These are phyloP conservation scores for Bolboschoenus planiculmis DNA, from an alignment of 176 grass and related monocot species.

Conservation along the genomic window DNA sequence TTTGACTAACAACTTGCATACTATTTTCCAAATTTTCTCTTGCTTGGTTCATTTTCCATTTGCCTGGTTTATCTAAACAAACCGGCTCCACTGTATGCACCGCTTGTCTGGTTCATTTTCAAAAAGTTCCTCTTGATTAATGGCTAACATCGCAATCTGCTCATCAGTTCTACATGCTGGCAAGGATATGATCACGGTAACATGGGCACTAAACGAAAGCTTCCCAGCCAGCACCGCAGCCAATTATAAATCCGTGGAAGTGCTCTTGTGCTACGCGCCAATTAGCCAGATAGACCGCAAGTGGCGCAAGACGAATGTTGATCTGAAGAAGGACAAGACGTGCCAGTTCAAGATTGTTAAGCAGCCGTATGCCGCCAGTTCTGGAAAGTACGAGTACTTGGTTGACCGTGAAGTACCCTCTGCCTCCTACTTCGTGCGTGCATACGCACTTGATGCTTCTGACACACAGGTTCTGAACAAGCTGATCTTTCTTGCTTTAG, in stretches of 20 bases:
- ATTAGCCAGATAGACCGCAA: constrained; percentile 51
- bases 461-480: constrained; percentile 20
- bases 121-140: not conserved
- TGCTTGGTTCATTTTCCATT: not conserved
- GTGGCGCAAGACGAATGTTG: constrained; percentile 49
- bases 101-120: not conserved
- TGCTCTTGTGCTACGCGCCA: constrained; percentile 65
- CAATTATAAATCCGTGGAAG: constrained; percentile 45
- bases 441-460: constrained; percentile 45
- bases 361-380: constrained; percentile 18
- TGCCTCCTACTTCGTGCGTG: constrained; percentile 58
- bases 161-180: constrained; percentile 51
- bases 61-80: not conserved
- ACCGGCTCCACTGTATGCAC: not conserved
- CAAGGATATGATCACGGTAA: constrained; percentile 49
- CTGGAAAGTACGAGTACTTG: constrained; percentile 24
- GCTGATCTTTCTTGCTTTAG: not conserved
- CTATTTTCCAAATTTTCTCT: not conserved
- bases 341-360: constrained; percentile 49
- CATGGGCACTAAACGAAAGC: constrained; percentile 39
- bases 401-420: constrained; percentile 45
- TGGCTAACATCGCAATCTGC: not conserved
- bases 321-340: constrained; percentile 73
- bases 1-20: not conserved
- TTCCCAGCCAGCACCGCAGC: not conserved